Evolutionary conservation across 2,329 filamentous ascomycete genomes (phyloP).

Genomic region (Scorias spongiosa): DNA sequence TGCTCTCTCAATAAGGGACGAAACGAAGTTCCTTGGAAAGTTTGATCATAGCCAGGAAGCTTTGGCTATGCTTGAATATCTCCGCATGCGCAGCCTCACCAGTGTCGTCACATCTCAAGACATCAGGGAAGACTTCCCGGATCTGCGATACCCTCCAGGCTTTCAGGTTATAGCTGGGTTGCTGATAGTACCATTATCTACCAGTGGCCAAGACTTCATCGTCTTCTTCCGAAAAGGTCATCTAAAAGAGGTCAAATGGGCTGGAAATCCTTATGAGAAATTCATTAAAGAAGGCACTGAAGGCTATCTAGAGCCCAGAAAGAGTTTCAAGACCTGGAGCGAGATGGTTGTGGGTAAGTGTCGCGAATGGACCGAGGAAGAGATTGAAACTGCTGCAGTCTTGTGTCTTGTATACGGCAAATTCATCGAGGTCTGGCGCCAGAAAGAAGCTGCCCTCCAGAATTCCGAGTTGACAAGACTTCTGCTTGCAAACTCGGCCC

Average conservation of each 20-base stretch:
- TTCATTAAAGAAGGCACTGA: conserved; percentile 55
- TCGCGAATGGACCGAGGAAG: conserved; percentile 76
- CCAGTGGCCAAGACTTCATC: conserved; percentile 68
- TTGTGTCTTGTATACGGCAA: conserved; percentile 75
- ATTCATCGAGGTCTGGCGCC: conserved; percentile 86
- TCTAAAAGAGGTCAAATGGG: conserved; percentile 66
- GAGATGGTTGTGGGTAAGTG: conserved; percentile 72
- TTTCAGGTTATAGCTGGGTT: conserved; percentile 66
- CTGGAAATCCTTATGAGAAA: conserved; percentile 75
- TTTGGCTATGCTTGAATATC: conserved; percentile 69
- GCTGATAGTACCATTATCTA: conserved; percentile 65
- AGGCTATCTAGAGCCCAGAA: conserved; percentile 61
- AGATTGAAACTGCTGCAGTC: conserved; percentile 77
- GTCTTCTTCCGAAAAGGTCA: conserved; percentile 77
- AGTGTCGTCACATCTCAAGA: conserved; percentile 69
- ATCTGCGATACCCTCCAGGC: conserved; percentile 63
- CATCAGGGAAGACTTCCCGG: conserved; percentile 60
- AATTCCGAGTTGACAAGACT: conserved; percentile 67
- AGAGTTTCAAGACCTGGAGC: conserved; percentile 66
- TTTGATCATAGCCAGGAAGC: conserved; percentile 68
- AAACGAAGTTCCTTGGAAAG: conserved; percentile 71
- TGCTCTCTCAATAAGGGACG: conserved; percentile 67
- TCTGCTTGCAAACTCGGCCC: conserved; percentile 73
- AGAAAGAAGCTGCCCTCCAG: conserved; percentile 73
- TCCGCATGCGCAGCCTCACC: conserved; percentile 58